Percentiles rank a stretch among this genome's conserved stretches.
These are phyloP conservation scores for Coemansia biformis DNA, from an alignment of 192 early-diverging fungal genomes.

Conservation along the genomic window DNA sequence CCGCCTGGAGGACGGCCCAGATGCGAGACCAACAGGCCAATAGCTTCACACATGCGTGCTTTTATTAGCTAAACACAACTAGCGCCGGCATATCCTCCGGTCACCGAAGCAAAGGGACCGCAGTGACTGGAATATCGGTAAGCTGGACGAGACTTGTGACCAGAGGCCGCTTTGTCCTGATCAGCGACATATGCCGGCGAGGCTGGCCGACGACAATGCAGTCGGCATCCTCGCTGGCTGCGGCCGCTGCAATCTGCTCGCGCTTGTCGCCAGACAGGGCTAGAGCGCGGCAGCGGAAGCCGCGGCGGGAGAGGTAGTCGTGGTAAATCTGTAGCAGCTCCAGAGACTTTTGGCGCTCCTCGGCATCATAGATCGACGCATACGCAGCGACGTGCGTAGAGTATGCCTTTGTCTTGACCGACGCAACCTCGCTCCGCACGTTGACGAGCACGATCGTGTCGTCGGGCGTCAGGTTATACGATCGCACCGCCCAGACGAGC, in stretches of 20 bases:
- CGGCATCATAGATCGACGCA: conserved; percentile 14
- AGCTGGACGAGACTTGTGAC: neutral
- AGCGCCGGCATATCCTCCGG: no score
- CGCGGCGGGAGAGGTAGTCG: conserved; percentile 3
- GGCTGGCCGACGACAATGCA: conserved; percentile 12
- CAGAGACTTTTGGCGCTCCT: conserved; percentile 14
- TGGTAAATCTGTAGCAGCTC: conserved; percentile 12
- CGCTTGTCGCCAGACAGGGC: conserved; percentile 13
- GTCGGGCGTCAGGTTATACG: conserved; percentile 2
- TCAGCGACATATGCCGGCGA: conserved; percentile 1
- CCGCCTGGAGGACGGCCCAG: conserved; percentile 42
- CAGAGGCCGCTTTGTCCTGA: no score
- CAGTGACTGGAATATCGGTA: no score
- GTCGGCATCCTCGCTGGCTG: conserved; percentile 3
- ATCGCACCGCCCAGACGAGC: conserved; percentile 9
- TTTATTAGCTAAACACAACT: no score
- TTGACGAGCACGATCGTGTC: conserved; percentile 16
- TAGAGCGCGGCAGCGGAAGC: conserved; percentile 12
- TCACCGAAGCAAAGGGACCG: no score
- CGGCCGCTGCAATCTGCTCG: conserved; percentile 4
- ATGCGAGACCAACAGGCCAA: no score
- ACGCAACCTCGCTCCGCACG: conserved; percentile 7
- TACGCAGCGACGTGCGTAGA: conserved; percentile 11
- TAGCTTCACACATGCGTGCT: no score
- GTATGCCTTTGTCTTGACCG: conserved; percentile 13